Evolutionary conservation across 805 yeast species (phyloP).

Genomic region (Saccharomycopsis fermentans): DNA sequence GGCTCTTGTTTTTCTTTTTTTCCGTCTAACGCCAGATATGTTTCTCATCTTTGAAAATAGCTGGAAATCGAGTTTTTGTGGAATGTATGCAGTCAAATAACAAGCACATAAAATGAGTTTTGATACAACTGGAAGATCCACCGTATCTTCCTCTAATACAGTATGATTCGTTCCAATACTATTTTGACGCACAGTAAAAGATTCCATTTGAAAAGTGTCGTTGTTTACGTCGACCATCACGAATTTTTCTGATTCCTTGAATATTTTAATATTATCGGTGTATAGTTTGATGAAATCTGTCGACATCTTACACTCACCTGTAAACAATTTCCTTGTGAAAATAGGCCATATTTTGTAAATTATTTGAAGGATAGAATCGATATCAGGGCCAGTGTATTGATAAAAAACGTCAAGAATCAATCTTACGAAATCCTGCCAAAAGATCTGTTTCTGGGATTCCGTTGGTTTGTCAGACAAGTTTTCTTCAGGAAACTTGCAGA

Average conservation of each 20-base stretch:
- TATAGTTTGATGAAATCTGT: slow-evolving; percentile 9
- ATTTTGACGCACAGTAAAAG: background rate
- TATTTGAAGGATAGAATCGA: slow-evolving; percentile 20
- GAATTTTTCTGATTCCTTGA: slow-evolving; percentile 6
- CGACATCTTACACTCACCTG: background rate
- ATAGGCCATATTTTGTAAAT: slow-evolving; percentile 15
- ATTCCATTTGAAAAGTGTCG: background rate
- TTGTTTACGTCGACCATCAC: background rate
- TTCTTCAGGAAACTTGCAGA: slow-evolving; percentile 18
- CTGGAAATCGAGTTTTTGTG: slow-evolving; percentile 31
- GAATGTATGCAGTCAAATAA: slow-evolving; percentile 34
- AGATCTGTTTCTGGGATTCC: slow-evolving; percentile 18
- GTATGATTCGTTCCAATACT: background rate
- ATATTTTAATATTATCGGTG: slow-evolving; percentile 5
- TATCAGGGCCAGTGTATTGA: slow-evolving; percentile 33
- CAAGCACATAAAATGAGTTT: slow-evolving; percentile 35
- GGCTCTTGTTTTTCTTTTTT: background rate
- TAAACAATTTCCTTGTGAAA: slow-evolving; percentile 1
- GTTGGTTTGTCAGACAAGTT: slow-evolving; percentile 5
- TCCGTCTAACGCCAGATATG: background rate
- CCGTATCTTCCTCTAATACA: background rate
- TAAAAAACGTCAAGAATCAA: slow-evolving; percentile 33
- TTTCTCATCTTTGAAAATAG: slow-evolving; percentile 26
- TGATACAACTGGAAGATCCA: slow-evolving; percentile 32
- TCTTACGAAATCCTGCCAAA: slow-evolving; percentile 32